Percentiles rank a stretch among this genome's conserved stretches.
These are phyloP conservation scores for Oryza australiensis DNA, from an alignment of 176 grass and related monocot species.

Conservation along the genomic window DNA sequence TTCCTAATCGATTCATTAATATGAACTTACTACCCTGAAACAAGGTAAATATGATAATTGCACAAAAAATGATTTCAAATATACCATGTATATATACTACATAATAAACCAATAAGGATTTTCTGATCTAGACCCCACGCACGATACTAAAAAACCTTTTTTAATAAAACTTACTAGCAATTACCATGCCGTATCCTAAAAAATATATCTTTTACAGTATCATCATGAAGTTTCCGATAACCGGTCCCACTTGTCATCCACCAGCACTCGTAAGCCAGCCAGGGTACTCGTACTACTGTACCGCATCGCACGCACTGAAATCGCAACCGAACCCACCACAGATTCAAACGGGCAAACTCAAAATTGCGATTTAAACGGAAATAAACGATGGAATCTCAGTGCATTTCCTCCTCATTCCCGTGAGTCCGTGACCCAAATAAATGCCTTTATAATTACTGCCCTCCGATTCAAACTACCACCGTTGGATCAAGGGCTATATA, in stretches of 20 bases:
- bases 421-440: conserved; percentile 39
- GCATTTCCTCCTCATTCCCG: background rate
- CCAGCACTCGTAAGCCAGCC: background rate
- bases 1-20: no score
- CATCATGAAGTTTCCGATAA: background rate
- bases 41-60: no score
- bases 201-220: no score
- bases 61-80: no score
- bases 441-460: conserved; percentile 7
- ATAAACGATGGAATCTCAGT: background rate
- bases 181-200: no score
- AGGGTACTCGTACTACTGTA: background rate
- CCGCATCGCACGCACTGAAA: background rate
- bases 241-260: background rate
- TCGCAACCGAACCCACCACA: background rate
- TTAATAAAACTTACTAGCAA: background rate
- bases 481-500: conserved; percentile 10
- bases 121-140: background rate
- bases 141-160: background rate
- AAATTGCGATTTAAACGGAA: background rate
- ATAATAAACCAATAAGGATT: no score
- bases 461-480: conserved; percentile 2
- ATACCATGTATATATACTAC: no score
- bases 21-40: no score
- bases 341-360: background rate